Base-by-base conservation (phyloP, 2,329 filamentous ascomycete genomes). In the Diplodia sapinea region DNA sequence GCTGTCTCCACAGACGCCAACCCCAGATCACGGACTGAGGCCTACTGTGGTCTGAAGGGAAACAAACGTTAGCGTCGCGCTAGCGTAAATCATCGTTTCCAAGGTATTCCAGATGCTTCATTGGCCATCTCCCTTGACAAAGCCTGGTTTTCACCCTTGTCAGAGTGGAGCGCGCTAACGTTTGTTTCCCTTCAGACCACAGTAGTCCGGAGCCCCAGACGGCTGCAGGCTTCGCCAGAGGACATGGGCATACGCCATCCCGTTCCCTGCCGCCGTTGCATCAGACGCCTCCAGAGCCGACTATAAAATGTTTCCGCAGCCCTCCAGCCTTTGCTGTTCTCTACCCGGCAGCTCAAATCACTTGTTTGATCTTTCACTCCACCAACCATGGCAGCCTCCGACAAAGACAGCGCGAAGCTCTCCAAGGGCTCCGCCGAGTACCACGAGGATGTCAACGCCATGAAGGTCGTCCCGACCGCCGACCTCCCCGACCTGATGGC, bases 181-280 rank as follows among this genome's bases (percentile, higher is more conserved):
- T n/a, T n/a, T n/a, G n/a, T n/a, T n/a, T n/a, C n/a, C n/a, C n/a
- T n/a, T n/a, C n/a, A n/a, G n/a, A n/a, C n/a, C n/a, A n/a, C n/a
- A n/a, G n/a, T n/a, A 52, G 59, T 51, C 59, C 17, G 59, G 59
- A 47, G 59, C 59, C 47, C 59, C 59, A n/a, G 59, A 63, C 59
- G 36, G 29, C 40, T 43, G 56, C 55, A 59, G 57, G 15, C 8
- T 15, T 43, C n/a, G n/a, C 38, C 38, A 47, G 17, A 31, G 33
- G 20, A 13, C 55, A 59, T 57, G 36, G n/a, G 12, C 55, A 23
- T 43, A 31, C 55, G 54, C 55, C 55, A 59, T 59, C 33, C 55
- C 43, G 40, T 50, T 23, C 15, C 40, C 50, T n/a, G 40, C 40
- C 43, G 57, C 40, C 57, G 57, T 15, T 49, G 40, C 31, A 4